phyloP scores from a whole-genome alignment of 2,329 filamentous ascomycete genomes.

The Nemania sp. region DNA sequence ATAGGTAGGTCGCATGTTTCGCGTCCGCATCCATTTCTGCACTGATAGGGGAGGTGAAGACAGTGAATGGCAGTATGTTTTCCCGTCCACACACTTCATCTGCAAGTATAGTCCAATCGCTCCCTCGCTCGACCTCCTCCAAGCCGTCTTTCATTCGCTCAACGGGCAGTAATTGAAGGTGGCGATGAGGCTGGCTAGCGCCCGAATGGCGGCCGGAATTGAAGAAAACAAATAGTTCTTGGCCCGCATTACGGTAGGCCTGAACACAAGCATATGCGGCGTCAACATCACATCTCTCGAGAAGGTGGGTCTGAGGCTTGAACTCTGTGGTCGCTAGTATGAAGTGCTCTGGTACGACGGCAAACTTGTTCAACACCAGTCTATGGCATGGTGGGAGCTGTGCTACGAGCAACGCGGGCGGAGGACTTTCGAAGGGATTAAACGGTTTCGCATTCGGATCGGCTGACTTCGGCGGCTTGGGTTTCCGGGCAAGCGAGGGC shows the following conservation, averaged over 20 bases:
- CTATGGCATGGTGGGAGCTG: slow-evolving; percentile 59
- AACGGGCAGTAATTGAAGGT: slow-evolving; percentile 72
- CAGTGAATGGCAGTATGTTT: slow-evolving; percentile 46
- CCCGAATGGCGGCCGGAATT: slow-evolving; percentile 71
- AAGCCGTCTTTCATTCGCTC: slow-evolving; percentile 63
- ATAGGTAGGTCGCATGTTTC: slow-evolving; percentile 49
- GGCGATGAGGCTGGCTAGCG: slow-evolving; percentile 71
- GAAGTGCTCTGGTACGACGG: slow-evolving; percentile 70
- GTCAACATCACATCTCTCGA: slow-evolving; percentile 63
- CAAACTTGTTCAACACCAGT: slow-evolving; percentile 76
- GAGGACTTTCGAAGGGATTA: slow-evolving; percentile 68
- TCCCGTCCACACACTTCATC: slow-evolving; percentile 40
- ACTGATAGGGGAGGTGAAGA: slow-evolving; percentile 48
- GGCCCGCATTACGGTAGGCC: slow-evolving; percentile 48
- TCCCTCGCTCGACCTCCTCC: slow-evolving; percentile 30
- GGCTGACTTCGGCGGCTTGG: slow-evolving; percentile 51
- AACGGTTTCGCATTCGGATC: slow-evolving; percentile 46
- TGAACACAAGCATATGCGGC: slow-evolving; percentile 64
- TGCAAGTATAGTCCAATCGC: slow-evolving; percentile 55
- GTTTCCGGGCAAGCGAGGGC: slow-evolving; percentile 69
- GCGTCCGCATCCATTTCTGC: slow-evolving; percentile 41
- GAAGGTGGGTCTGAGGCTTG: slow-evolving; percentile 65
- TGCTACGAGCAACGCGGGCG: slow-evolving; percentile 56
- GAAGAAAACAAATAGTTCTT: slow-evolving; percentile 66
- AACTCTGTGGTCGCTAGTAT: slow-evolving; percentile 69